These are phyloP conservation scores for Blastomyces percursus DNA, from an alignment of 2,329 filamentous ascomycete genomes.

Conservation along the genomic window DNA sequence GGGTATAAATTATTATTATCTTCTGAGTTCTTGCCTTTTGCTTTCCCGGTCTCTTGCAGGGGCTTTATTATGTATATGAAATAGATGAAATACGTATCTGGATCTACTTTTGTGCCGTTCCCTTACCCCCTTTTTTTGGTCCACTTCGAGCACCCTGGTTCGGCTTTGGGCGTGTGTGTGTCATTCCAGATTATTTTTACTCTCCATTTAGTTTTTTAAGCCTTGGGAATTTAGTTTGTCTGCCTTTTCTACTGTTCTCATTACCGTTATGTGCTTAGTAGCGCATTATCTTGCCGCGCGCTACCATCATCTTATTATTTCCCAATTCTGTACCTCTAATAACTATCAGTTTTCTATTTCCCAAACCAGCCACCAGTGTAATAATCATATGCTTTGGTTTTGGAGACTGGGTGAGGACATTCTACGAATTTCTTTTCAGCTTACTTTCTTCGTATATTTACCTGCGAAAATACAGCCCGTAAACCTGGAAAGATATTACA, in stretches of 20 bases:
- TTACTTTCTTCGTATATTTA: no score
- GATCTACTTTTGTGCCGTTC: neutral
- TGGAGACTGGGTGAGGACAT: neutral
- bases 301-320: neutral
- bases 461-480: no score
- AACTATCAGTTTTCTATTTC: neutral
- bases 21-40: neutral
- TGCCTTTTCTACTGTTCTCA: neutral
- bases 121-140: no score
- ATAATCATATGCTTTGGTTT: neutral
- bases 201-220: neutral
- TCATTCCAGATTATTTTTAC: neutral
- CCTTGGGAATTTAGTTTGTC: neutral
- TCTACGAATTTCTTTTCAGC: no score
- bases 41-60: neutral
- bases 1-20: slow-evolving; percentile 25
- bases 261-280: neutral
- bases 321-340: neutral
- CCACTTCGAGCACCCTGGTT: neutral
- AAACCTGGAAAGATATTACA: no score
- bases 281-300: neutral
- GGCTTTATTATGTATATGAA: neutral
- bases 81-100: slow-evolving; percentile 4
- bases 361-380: neutral
- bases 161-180: neutral